Base-by-base conservation (phyloP, 345 rosid species). In the Aquilaria malaccensis region DNA sequence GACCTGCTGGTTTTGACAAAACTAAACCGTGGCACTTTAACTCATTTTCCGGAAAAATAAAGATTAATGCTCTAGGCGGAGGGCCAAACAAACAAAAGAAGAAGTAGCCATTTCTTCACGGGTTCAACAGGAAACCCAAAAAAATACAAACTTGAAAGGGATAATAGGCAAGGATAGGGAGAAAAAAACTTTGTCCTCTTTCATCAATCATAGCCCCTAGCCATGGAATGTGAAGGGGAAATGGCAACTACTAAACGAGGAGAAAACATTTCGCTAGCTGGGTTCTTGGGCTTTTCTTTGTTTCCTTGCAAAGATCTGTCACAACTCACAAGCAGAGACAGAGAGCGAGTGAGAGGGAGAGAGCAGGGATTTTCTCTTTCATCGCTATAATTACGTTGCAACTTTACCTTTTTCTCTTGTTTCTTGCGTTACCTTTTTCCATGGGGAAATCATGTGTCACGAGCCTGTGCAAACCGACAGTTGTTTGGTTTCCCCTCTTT, bases 361-460 rank as follows among this genome's bases (percentile, higher is more conserved):
- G 51, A 59, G 55, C 45, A 59, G 13, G 67, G 54, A 61, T 31
- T 54, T 67, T 68, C 66, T 71, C 73, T 75, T 73, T 64, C 57
- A 51, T 58, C 73, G 69, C 73, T 73, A 81, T 78, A 75, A 83
- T 81, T 78, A 70, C 69, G 70, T 58, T 45, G 58, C 77, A 62
- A 76, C 70, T 75, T 72, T 63, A 43, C 65, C 58, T 59, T 68
- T 76, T 51, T 67, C 58, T 56, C 43, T 67, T 61, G 65, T 68
- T 73, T 59, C 63, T 64, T 47, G 74, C 61, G 71, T 66, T 10
- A 9, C 77, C 80, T 74, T 80, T 79, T 71, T 56, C 76, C 56
- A 68, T 70, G 70, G 67, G 72, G 78, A 77, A 81, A 79, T 80
- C 82, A 83, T 77, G 81, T 78, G 89, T 80, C 79, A 77, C 77